Conservation (phyloP, 2,329 filamentous ascomycete genomes). For the Fusarium sp. region DNA sequence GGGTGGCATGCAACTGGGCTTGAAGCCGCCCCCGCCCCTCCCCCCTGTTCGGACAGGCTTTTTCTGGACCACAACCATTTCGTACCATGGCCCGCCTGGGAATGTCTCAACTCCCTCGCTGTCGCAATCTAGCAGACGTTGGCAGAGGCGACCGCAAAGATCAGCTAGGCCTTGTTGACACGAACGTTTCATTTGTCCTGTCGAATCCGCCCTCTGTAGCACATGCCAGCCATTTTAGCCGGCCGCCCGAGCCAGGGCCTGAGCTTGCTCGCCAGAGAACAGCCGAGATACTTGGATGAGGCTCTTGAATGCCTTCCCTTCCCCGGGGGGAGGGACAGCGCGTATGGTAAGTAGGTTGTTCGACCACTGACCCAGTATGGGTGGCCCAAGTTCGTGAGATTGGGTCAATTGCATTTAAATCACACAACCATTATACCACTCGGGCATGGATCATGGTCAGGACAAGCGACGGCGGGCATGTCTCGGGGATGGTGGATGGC, state of each 20-base stretch:
- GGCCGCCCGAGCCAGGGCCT: neutral
- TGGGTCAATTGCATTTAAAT: neutral
- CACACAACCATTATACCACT: slow-evolving; percentile 4
- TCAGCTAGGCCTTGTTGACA: slow-evolving; percentile 4
- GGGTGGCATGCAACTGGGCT: slow-evolving; percentile 41
- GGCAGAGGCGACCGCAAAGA: slow-evolving; percentile 14
- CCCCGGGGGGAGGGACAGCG: neutral
- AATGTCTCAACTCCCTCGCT: slow-evolving; percentile 44
- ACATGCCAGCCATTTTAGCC: slow-evolving; percentile 26
- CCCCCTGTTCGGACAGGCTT: slow-evolving; percentile 25
- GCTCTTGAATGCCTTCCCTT: slow-evolving; percentile 1
- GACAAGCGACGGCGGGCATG: slow-evolving; percentile 30
- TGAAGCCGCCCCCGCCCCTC: slow-evolving; percentile 33
- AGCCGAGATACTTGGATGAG: slow-evolving; percentile 21
- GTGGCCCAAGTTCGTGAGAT: neutral
- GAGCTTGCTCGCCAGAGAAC: neutral
- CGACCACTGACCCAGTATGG: neutral
- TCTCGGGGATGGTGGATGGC: slow-evolving; percentile 34
- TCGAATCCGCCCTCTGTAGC: slow-evolving; percentile 7
- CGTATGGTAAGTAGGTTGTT: neutral
- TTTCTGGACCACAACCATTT: slow-evolving; percentile 30
- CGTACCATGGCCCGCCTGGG: slow-evolving; percentile 26
- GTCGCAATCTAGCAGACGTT: slow-evolving; percentile 35
- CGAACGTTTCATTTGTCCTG: slow-evolving; percentile 10
- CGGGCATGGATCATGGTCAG: slow-evolving; percentile 13